These are phyloP conservation scores for Borovskyia barvae DNA, from an alignment of 208 protist genomes.

Conservation along the genomic window DNA sequence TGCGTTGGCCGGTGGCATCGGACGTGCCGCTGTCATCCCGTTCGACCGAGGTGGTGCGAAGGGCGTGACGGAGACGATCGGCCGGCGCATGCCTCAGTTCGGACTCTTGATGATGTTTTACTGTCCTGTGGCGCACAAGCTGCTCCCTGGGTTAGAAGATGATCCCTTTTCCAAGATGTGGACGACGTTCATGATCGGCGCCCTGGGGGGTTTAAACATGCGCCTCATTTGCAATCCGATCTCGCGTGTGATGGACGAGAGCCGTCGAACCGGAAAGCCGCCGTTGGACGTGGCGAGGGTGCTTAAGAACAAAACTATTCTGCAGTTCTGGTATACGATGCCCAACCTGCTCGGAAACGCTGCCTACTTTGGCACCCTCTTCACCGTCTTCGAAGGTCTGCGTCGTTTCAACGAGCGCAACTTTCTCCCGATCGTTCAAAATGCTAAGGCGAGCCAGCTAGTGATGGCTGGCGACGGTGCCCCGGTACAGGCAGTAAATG, in stretches of 20 bases:
- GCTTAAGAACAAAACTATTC: slow-evolving; percentile 78
- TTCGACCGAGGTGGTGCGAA: slow-evolving; percentile 82
- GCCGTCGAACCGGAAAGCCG: slow-evolving; percentile 61
- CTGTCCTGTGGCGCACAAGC: slow-evolving; percentile 55
- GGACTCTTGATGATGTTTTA: slow-evolving; percentile 90
- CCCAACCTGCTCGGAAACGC: slow-evolving; percentile 85
- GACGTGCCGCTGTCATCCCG: slow-evolving; percentile 49
- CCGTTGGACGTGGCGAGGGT: slow-evolving; percentile 46
- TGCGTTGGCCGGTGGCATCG: slow-evolving; percentile 62
- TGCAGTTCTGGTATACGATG: slow-evolving; percentile 87
- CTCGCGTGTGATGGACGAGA: slow-evolving; percentile 81
- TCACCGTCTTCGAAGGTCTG: slow-evolving; percentile 87
- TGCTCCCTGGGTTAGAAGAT: slow-evolving; percentile 62
- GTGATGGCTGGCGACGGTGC: slow-evolving; percentile 6
- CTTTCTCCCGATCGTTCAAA: slow-evolving; percentile 32
- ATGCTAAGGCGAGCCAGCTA: slow-evolving; percentile 5
- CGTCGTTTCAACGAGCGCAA: slow-evolving; percentile 86
- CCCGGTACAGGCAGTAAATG: slow-evolving; percentile 8
- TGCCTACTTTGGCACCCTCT: slow-evolving; percentile 83
- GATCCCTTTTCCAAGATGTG: slow-evolving; percentile 72
- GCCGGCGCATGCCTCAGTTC: slow-evolving; percentile 75
- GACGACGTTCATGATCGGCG: slow-evolving; percentile 80
- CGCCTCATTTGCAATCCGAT: slow-evolving; percentile 84
- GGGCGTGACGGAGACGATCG: slow-evolving; percentile 58
- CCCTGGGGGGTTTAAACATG: slow-evolving; percentile 81